phyloP scores from a whole-genome alignment of 2,329 filamentous ascomycete species.

The Calonectria pauciramosa region DNA sequence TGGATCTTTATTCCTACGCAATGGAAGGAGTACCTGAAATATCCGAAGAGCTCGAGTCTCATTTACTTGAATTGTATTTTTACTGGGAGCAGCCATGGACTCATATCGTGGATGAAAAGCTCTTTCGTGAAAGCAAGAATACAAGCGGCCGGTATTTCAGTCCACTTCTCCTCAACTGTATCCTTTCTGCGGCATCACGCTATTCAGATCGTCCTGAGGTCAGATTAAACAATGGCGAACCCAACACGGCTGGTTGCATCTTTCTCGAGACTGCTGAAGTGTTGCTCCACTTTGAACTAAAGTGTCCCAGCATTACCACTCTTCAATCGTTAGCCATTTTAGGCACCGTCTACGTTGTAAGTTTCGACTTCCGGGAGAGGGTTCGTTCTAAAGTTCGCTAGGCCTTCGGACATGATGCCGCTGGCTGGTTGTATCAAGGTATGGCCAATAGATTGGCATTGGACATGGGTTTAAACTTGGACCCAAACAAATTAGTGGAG shows the following conservation, averaged over 20 bases:
- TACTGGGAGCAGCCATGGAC: conserved; percentile 54
- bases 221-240: conserved; percentile 46
- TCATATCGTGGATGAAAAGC: conserved; percentile 51
- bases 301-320: conserved; percentile 51
- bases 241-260: conserved; percentile 50
- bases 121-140: conserved; percentile 50
- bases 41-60: conserved; percentile 35
- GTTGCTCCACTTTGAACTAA: conserved; percentile 38
- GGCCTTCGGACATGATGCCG: conserved; percentile 52
- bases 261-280: conserved; percentile 48
- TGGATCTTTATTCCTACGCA: neutral
- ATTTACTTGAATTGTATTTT: conserved; percentile 52
- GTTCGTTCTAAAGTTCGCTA: too few species aligned
- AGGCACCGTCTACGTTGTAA: conserved; percentile 46
- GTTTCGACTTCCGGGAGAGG: too few species aligned
- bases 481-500: conserved; percentile 23
- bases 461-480: conserved; percentile 55
- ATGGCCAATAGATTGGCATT: conserved; percentile 53
- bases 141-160: conserved; percentile 48
- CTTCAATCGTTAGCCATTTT: conserved; percentile 53
- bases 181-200: conserved; percentile 51
- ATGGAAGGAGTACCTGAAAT: conserved; percentile 36
- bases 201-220: conserved; percentile 50
- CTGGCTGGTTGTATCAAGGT: conserved; percentile 54
- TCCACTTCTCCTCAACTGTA: conserved; percentile 49